phyloP scores from a whole-genome alignment of 352 stramenopile genomes.

The Pythium aphanidermatum region DNA sequence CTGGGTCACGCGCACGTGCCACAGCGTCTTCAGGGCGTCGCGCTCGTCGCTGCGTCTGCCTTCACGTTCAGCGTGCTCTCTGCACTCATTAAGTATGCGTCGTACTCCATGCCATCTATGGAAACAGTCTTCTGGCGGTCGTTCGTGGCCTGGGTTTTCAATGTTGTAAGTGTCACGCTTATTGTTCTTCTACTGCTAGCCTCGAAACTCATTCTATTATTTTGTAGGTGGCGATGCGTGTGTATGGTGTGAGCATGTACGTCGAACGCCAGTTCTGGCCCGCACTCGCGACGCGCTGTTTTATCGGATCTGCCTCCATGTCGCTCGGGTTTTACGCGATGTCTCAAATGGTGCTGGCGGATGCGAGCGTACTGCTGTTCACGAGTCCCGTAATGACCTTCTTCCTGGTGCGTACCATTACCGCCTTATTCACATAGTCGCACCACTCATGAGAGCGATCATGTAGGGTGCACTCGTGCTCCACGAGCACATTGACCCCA shows the following conservation, averaged over 20 bases:
- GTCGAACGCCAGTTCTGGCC: constrained; percentile 34
- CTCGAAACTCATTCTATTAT: too few species aligned
- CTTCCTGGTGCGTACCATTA: constrained; percentile 32
- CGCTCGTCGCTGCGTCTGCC: constrained; percentile 44
- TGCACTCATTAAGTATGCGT: constrained; percentile 47
- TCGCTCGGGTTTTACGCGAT: constrained; percentile 48
- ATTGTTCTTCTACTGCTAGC: neutral
- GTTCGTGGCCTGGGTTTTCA: constrained; percentile 44
- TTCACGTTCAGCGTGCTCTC: constrained; percentile 57
- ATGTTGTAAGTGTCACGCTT: constrained; percentile 40
- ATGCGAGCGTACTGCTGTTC: constrained; percentile 62
- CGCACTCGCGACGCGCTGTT: constrained; percentile 31
- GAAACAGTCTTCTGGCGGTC: constrained; percentile 68
- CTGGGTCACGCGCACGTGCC: constrained; percentile 1
- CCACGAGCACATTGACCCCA: constrained; percentile 29
- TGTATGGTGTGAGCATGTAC: constrained; percentile 16
- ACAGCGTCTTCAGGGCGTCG: constrained; percentile 20
- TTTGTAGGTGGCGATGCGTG: constrained; percentile 39
- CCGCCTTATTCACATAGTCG: too few species aligned
- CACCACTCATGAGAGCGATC: neutral
- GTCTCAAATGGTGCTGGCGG: constrained; percentile 47
- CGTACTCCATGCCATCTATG: constrained; percentile 43
- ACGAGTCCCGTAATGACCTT: constrained; percentile 58
- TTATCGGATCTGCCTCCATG: constrained; percentile 40
- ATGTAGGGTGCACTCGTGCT: constrained; percentile 32